Evolutionary conservation across 176 grass and related monocot species (phyloP).

Genomic region (Pontederia paniculata): DNA sequence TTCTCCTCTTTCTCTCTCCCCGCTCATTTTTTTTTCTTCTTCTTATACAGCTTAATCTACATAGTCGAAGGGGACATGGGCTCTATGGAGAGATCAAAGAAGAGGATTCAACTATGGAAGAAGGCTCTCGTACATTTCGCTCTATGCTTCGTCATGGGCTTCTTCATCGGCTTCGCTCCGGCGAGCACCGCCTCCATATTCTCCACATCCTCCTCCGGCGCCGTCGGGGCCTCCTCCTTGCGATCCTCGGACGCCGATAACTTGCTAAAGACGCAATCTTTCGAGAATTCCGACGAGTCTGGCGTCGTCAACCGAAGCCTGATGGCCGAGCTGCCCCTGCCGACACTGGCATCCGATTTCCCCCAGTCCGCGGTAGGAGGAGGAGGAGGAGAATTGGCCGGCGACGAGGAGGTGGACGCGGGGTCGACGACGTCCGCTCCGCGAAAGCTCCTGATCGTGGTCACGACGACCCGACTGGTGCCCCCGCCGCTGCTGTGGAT

Average conservation of each 20-base stretch:
- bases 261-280: slow-evolving; percentile 21
- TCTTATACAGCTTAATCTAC: not conserved
- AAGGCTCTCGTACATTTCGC: slow-evolving; percentile 84
- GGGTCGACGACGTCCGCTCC: slow-evolving; percentile 3
- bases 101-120: slow-evolving; percentile 69
- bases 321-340: slow-evolving; percentile 3
- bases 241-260: not conserved
- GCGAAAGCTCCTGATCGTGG: slow-evolving; percentile 50
- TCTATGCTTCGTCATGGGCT: slow-evolving; percentile 91
- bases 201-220: not conserved
- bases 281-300: slow-evolving; percentile 13
- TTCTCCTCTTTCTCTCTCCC: no score
- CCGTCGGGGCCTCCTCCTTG: slow-evolving; percentile 11
- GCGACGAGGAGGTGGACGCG: no score
- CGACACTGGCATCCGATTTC: not conserved
- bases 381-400: not conserved
- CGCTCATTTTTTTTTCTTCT: no score
- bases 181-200: slow-evolving; percentile 27
- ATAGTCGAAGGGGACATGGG: not conserved
- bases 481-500: slow-evolving; percentile 78
- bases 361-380: not conserved
- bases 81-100: slow-evolving; percentile 26
- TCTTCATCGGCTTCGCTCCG: slow-evolving; percentile 88
- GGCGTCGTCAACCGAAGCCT: slow-evolving; percentile 14
- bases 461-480: slow-evolving; percentile 68